Evolutionary conservation across 768 basidiomycete genomes (phyloP).

Genomic region (Leccinum obscurum): DNA sequence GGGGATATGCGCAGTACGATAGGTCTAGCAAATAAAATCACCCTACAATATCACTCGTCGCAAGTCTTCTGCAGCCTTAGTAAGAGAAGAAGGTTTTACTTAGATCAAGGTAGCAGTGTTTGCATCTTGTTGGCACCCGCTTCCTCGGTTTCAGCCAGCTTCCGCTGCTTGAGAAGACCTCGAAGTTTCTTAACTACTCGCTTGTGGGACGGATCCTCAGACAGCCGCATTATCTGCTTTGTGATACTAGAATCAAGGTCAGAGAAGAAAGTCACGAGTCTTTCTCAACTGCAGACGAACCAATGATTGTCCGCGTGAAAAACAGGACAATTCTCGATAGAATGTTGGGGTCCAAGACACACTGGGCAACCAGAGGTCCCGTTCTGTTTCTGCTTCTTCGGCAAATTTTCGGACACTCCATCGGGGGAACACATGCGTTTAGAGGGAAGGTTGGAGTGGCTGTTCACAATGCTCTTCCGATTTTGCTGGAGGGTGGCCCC

Average conservation of each 20-base stretch:
- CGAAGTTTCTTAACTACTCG: constrained; percentile 39
- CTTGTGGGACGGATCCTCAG: constrained; percentile 37
- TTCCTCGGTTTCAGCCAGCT: constrained; percentile 16
- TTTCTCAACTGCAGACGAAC: constrained; percentile 34
- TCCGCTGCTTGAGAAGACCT: constrained; percentile 39
- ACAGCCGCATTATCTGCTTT: constrained; percentile 45
- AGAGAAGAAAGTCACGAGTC: not conserved
- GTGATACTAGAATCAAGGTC: constrained; percentile 37
- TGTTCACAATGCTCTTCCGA: not conserved
- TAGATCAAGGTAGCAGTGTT: not conserved
- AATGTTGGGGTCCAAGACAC: constrained; percentile 48
- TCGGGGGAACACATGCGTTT: constrained; percentile 40
- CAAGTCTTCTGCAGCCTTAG: not conserved
- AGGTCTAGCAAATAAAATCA: constrained; percentile 10
- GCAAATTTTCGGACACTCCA: constrained; percentile 21
- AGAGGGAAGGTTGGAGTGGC: constrained; percentile 12
- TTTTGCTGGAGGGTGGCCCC: not conserved
- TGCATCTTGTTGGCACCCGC: constrained; percentile 6
- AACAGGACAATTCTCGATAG: constrained; percentile 55
- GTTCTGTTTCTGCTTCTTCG: constrained; percentile 41
- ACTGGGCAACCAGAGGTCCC: constrained; percentile 41
- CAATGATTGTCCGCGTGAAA: constrained; percentile 53
- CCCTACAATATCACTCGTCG: constrained; percentile 16
- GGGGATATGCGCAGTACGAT: constrained; percentile 6
- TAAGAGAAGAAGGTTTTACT: not conserved